phyloP scores from a whole-genome alignment of 176 grass and related monocot genomes.

The Phyllostachys edulis region DNA sequence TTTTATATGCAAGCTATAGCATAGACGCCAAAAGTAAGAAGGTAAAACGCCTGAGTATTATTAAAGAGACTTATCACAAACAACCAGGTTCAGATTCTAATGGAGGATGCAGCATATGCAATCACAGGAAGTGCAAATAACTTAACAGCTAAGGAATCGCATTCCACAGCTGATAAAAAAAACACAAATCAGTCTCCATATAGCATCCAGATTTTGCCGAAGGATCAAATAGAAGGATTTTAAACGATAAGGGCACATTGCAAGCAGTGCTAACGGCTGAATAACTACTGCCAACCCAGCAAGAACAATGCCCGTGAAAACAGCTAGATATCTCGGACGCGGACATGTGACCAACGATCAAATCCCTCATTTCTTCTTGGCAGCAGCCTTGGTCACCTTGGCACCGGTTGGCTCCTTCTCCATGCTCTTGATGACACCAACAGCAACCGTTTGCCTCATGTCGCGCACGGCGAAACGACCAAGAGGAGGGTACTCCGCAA shows the following conservation, averaged over 20 bases:
- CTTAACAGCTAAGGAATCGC: background rate
- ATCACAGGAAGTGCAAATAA: too few species aligned
- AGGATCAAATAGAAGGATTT: background rate
- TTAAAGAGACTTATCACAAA: too few species aligned
- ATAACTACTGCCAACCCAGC: background rate
- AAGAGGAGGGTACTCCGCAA: slow-evolving; percentile 60
- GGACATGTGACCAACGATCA: background rate
- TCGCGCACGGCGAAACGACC: slow-evolving; percentile 75
- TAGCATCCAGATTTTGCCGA: background rate
- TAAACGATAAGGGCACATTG: background rate
- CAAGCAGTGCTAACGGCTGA: background rate
- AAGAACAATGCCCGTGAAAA: background rate
- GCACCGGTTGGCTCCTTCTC: slow-evolving; percentile 80
- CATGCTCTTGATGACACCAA: slow-evolving; percentile 76
- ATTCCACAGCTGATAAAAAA: background rate
- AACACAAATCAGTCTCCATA: background rate
- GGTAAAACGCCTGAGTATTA: too few species aligned
- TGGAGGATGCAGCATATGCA: too few species aligned
- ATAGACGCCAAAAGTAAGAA: too few species aligned
- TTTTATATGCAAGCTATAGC: too few species aligned
- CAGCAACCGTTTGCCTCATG: slow-evolving; percentile 81
- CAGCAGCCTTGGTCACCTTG: slow-evolving; percentile 87
- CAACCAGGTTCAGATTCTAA: background rate
- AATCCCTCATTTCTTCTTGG: slow-evolving; percentile 83
- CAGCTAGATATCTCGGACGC: background rate